These are phyloP conservation scores for Wickerhamomyces sp. DNA, from an alignment of 1,139 yeast genomes.

Conservation along the genomic window DNA sequence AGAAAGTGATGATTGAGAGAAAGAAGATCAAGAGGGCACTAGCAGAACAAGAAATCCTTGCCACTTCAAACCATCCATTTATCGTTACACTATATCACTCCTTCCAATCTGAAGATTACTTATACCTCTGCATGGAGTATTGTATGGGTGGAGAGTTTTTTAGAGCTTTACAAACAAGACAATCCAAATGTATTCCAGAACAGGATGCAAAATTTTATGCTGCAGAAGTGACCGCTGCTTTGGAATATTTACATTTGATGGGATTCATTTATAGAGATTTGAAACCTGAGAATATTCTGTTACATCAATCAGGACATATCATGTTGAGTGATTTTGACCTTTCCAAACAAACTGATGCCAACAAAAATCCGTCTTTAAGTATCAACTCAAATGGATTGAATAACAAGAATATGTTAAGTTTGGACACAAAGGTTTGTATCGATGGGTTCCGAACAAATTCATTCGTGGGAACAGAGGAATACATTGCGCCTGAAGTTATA, in stretches of 20 bases:
- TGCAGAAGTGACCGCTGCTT: constrained; percentile 95
- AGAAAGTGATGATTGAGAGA: constrained; percentile 90
- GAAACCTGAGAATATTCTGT: constrained; percentile 88
- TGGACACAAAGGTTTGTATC: constrained; percentile 91
- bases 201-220: constrained; percentile 91
- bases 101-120: constrained; percentile 86
- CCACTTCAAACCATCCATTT: constrained; percentile 94
- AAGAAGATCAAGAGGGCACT: constrained; percentile 91
- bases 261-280: constrained; percentile 94
- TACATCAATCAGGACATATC: constrained; percentile 95
- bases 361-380: constrained; percentile 44
- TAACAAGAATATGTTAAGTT: constrained; percentile 24
- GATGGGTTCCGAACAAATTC: constrained; percentile 96
- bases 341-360: constrained; percentile 79
- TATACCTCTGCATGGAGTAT: constrained; percentile 97
- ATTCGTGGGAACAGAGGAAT: constrained; percentile 97
- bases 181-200: constrained; percentile 80
- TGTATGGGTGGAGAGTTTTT: constrained; percentile 99
- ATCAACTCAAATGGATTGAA: constrained; percentile 15
- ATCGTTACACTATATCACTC: constrained; percentile 95
- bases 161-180: constrained; percentile 89
- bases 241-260: constrained; percentile 92
- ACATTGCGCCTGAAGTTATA: constrained; percentile 96
- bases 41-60: constrained; percentile 94
- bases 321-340: constrained; percentile 97